phyloP scores from a whole-genome alignment of 2,329 filamentous ascomycete species.

The Fusarium torreyae region DNA sequence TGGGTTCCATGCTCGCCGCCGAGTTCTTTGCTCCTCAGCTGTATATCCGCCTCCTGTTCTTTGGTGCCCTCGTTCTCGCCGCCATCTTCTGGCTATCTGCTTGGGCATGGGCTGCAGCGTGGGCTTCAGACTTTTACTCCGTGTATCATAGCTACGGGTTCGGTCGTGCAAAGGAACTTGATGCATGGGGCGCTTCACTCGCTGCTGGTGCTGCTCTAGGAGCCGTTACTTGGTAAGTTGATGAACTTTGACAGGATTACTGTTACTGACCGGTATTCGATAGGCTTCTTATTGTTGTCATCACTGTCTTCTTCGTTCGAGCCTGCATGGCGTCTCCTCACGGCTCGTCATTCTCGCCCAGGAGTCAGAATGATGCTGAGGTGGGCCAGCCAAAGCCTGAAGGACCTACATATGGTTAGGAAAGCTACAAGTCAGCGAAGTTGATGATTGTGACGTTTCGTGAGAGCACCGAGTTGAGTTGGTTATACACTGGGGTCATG shows the following conservation, averaged over 20 bases:
- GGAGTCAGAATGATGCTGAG: conserved; percentile 28
- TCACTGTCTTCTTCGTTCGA: conserved; percentile 58
- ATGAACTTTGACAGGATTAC: no score
- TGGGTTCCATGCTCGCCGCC: conserved; percentile 56
- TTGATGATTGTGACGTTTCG: background rate
- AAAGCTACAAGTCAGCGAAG: background rate
- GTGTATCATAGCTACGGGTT: conserved; percentile 42
- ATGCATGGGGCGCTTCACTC: conserved; percentile 49
- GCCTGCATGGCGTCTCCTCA: conserved; percentile 49
- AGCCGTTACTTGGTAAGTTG: conserved; percentile 58
- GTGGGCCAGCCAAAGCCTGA: conserved; percentile 35
- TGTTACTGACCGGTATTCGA: background rate
- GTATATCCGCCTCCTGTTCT: conserved; percentile 55
- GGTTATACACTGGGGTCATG: background rate
- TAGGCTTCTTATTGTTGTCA: conserved; percentile 58
- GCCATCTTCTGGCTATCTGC: conserved; percentile 62
- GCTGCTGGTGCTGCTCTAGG: conserved; percentile 60
- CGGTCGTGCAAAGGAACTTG: conserved; percentile 37
- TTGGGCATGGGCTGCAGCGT: conserved; percentile 57
- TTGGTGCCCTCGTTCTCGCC: conserved; percentile 56
- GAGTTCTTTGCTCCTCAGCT: conserved; percentile 55
- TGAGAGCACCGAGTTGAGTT: background rate
- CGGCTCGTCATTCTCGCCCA: conserved; percentile 24
- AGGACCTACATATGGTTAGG: background rate
- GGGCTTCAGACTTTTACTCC: conserved; percentile 50